Percentiles rank a stretch among this genome's conserved stretches.
Evolutionary conservation across 202 grass and related monocot genomes (phyloP).

Genomic region (Miscanthus sacchariflorus): DNA sequence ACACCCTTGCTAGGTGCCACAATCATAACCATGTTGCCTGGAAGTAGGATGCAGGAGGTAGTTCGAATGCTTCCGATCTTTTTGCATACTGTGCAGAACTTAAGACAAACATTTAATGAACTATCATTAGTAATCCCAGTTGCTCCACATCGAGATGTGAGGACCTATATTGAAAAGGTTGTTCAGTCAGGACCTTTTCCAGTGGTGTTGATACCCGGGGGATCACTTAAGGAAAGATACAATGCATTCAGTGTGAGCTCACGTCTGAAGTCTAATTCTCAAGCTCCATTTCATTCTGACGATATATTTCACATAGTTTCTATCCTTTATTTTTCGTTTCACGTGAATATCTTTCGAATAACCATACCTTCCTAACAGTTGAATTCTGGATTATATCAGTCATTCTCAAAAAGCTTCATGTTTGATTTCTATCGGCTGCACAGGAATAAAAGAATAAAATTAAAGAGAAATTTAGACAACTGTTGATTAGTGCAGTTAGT

Average conservation of each 20-base stretch:
- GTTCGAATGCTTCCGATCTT: conserved; percentile 90
- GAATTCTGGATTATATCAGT: neutral
- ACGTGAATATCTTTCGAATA: conserved; percentile 34
- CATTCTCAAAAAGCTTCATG: conserved; percentile 19
- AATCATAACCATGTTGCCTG: conserved; percentile 84
- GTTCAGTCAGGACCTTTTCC: conserved; percentile 49
- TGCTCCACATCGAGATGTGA: conserved; percentile 80
- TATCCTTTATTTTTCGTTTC: conserved; percentile 40
- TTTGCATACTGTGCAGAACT: conserved; percentile 62
- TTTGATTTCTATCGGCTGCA: neutral
- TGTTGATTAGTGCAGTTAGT: conserved; percentile 2
- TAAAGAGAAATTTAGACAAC: conserved; percentile 24
- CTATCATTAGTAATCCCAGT: conserved; percentile 83
- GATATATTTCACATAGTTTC: conserved; percentile 17
- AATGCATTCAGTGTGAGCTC: conserved; percentile 81
- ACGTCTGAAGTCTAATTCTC: conserved; percentile 40
- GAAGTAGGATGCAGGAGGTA: conserved; percentile 98
- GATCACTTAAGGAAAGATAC: conserved; percentile 76
- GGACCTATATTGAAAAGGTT: conserved; percentile 61
- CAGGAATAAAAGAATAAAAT: conserved; percentile 13
- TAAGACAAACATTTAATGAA: conserved; percentile 66
- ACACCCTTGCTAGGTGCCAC: conserved; percentile 66
- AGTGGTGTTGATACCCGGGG: conserved; percentile 76
- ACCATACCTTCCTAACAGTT: conserved; percentile 26
- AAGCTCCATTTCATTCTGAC: conserved; percentile 4